phyloP scores from a whole-genome alignment of 2,329 filamentous ascomycete species.

The Cucurbitaria berberidis region DNA sequence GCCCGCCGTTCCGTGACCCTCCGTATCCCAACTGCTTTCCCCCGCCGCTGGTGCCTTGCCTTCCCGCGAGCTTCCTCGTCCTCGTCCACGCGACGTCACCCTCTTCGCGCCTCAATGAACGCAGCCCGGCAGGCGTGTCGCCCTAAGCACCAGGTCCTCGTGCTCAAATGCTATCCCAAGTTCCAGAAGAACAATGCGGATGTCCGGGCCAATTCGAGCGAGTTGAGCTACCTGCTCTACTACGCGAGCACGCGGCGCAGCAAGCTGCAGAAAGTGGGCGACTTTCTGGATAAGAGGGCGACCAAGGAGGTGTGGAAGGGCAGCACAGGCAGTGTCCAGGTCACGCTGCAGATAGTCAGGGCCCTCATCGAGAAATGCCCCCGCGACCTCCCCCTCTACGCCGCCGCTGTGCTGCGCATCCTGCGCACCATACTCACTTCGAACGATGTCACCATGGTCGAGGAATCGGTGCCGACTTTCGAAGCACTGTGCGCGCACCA shows the following conservation, averaged over 20 bases:
- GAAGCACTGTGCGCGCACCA: slow-evolving; percentile 88
- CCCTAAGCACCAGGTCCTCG: slow-evolving; percentile 94
- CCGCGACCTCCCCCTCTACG: slow-evolving; percentile 88
- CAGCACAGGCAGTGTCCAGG: slow-evolving; percentile 90
- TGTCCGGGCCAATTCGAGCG: slow-evolving; percentile 94
- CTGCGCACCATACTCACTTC: slow-evolving; percentile 83
- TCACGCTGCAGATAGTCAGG: slow-evolving; percentile 89
- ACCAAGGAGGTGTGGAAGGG: slow-evolving; percentile 88
- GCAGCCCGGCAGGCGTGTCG: slow-evolving; percentile 69
- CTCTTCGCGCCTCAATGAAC: slow-evolving; percentile 53
- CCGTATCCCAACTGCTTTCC: slow-evolving; percentile 2
- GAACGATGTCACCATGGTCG: slow-evolving; percentile 88
- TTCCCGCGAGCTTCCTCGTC: neutral
- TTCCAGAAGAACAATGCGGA: slow-evolving; percentile 86
- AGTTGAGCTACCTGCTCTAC: slow-evolving; percentile 95
- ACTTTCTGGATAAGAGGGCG: slow-evolving; percentile 93
- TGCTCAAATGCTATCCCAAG: slow-evolving; percentile 94
- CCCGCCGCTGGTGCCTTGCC: neutral
- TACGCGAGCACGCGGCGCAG: slow-evolving; percentile 93
- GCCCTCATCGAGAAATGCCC: slow-evolving; percentile 92
- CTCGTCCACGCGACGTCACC: neutral
- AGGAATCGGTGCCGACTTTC: slow-evolving; percentile 86
- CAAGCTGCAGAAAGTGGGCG: slow-evolving; percentile 95
- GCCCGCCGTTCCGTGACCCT: slow-evolving; percentile 6
- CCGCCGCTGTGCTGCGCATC: slow-evolving; percentile 81